phyloP scores from a whole-genome alignment of 768 basidiomycete species.

The Auriscalpium microsporum region DNA sequence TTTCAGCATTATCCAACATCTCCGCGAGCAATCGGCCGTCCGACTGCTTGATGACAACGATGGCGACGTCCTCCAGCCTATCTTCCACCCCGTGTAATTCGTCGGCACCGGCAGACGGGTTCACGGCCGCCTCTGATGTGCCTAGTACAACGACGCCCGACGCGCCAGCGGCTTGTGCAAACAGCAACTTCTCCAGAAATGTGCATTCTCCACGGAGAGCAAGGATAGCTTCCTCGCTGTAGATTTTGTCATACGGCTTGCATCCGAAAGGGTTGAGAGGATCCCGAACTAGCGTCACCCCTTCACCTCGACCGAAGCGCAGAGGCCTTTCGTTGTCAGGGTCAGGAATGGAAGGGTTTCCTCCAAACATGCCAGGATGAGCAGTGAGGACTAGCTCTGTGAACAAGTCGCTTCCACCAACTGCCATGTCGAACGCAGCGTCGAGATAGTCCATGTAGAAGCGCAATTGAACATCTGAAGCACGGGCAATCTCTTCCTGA shows the following conservation, averaged over 20 bases:
- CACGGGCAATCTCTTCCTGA: slow-evolving; percentile 16
- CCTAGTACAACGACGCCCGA: slow-evolving; percentile 72
- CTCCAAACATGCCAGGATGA: slow-evolving; percentile 65
- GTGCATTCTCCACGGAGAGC: slow-evolving; percentile 77
- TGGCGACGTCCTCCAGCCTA: slow-evolving; percentile 41
- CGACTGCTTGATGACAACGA: slow-evolving; percentile 49
- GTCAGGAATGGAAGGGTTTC: slow-evolving; percentile 36
- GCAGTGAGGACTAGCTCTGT: slow-evolving; percentile 47
- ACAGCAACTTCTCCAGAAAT: slow-evolving; percentile 74
- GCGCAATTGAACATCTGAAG: slow-evolving; percentile 47
- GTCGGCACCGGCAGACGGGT: slow-evolving; percentile 52
- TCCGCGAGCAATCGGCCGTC: slow-evolving; percentile 45
- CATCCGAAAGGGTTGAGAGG: slow-evolving; percentile 53
- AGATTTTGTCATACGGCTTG: slow-evolving; percentile 37
- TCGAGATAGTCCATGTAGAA: slow-evolving; percentile 49
- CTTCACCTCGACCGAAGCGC: slow-evolving; percentile 42
- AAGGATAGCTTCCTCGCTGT: slow-evolving; percentile 48
- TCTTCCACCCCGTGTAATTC: slow-evolving; percentile 53
- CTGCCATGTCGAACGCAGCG: slow-evolving; percentile 33
- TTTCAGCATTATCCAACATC: slow-evolving; percentile 47
- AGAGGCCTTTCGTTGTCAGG: slow-evolving; percentile 22
- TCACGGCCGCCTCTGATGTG: slow-evolving; percentile 48
- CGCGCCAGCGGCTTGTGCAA: slow-evolving; percentile 63
- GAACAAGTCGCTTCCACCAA: slow-evolving; percentile 28
- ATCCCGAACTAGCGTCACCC: slow-evolving; percentile 49